Conservation (phyloP, 768 basidiomycete genomes). For the Mycena galopus region DNA sequence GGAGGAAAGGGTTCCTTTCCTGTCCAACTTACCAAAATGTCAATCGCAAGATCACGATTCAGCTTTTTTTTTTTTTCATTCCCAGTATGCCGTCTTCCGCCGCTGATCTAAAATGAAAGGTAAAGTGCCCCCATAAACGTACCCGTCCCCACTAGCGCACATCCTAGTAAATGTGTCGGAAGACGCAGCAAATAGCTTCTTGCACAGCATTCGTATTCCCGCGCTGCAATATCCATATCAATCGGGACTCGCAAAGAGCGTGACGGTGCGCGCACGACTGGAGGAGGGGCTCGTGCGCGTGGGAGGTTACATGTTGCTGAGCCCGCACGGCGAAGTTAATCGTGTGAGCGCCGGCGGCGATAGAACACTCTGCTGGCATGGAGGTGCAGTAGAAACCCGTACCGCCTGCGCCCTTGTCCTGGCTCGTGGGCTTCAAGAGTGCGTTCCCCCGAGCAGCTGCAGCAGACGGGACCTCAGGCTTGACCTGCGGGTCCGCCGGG, state of each 20-base stretch:
- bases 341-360: constrained; percentile 84
- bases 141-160: constrained; percentile 91
- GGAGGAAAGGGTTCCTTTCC: not conserved
- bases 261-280: constrained; percentile 86
- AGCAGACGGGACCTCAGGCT: too few relatives aligned
- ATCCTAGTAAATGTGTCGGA: constrained; percentile 86
- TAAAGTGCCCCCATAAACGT: constrained; percentile 92
- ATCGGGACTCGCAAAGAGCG: constrained; percentile 90
- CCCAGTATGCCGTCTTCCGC: constrained; percentile 56
- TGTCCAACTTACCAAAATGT: constrained; percentile 68
- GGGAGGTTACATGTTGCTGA: constrained; percentile 82
- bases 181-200: constrained; percentile 88
- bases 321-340: constrained; percentile 88
- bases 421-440: constrained; percentile 92
- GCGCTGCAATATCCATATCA: constrained; percentile 86
- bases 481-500: too few relatives aligned
- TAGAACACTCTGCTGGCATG: constrained; percentile 68
- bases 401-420: constrained; percentile 83
- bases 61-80: constrained; percentile 56
- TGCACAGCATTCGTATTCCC: constrained; percentile 75
- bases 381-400: constrained; percentile 92
- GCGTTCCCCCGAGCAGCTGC: constrained; percentile 96
- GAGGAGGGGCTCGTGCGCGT: constrained; percentile 84
- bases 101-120: constrained; percentile 63
- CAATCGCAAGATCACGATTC: constrained; percentile 83